These are phyloP conservation scores for Achaetomiella virescens DNA, from an alignment of 495 filamentous ascomycete species.

Conservation along the genomic window DNA sequence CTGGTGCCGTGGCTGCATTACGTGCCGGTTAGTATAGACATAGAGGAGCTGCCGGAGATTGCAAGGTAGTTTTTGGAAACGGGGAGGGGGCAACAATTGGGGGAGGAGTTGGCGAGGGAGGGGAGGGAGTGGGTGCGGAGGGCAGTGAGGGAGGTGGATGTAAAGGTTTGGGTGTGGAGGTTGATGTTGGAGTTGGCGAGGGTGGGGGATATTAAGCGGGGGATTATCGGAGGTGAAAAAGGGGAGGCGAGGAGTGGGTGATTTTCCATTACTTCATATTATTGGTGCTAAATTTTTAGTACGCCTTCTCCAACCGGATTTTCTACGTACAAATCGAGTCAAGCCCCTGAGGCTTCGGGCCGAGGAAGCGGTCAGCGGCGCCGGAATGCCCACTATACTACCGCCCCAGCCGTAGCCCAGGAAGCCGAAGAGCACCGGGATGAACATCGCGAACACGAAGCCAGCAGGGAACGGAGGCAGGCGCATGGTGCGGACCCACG, in stretches of 20 bases:
- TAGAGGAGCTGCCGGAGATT: slow-evolving; percentile 19
- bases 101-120: not conserved
- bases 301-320: too few species aligned
- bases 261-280: not conserved
- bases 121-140: slow-evolving; percentile 1
- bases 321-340: too few species aligned
- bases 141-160: slow-evolving; percentile 6
- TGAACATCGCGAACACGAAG: too few species aligned
- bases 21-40: slow-evolving; percentile 16
- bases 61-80: slow-evolving; percentile 36
- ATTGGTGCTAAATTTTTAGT: too few species aligned
- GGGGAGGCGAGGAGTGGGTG: not conserved
- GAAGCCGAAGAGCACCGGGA: too few species aligned
- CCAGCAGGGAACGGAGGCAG: too few species aligned
- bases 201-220: slow-evolving; percentile 3
- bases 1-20: slow-evolving; percentile 46
- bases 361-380: too few species aligned
- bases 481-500: too few species aligned
- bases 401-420: too few species aligned
- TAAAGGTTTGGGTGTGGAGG: slow-evolving; percentile 5
- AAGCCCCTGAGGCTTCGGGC: too few species aligned
- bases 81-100: not conserved
- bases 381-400: too few species aligned
- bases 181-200: slow-evolving; percentile 14
- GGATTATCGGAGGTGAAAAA: not conserved